These are phyloP conservation scores for Chrysophaeum taylorii DNA, from an alignment of 352 stramenopile species.

Conservation along the genomic window DNA sequence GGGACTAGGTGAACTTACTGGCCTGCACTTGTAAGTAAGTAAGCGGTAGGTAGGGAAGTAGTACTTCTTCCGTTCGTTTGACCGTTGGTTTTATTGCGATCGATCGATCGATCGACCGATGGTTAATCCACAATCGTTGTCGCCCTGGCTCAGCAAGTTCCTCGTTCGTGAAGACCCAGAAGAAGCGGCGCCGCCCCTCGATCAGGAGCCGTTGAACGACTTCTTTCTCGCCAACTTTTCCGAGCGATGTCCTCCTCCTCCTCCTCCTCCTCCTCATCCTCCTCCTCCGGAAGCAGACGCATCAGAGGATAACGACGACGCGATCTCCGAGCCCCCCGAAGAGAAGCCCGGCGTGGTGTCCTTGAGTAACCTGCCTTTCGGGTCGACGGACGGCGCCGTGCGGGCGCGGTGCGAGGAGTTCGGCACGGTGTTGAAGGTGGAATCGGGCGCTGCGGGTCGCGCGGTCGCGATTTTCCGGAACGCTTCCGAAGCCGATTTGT, in stretches of 20 bases:
- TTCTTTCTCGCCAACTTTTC: background rate
- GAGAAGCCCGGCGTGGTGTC: background rate
- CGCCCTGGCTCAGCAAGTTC: background rate
- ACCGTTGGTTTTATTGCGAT: too few species aligned
- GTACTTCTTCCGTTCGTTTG: too few species aligned
- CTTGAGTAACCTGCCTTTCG: slow-evolving; percentile 5
- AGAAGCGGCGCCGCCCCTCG: background rate
- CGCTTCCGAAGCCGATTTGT: background rate
- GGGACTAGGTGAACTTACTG: too few species aligned
- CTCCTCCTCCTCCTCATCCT: too few species aligned
- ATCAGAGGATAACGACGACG: background rate
- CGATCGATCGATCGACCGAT: too few species aligned
- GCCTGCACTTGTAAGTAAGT: too few species aligned
- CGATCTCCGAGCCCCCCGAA: background rate
- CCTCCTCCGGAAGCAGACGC: background rate
- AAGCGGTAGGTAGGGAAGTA: background rate
- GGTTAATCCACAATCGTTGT: background rate
- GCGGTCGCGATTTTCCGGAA: background rate
- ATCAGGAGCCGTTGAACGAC: slow-evolving; percentile 1
- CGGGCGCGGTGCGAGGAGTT: background rate
- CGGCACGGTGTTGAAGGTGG: background rate
- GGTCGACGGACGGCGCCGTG: background rate
- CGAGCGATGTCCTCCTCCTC: background rate
- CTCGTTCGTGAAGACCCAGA: too few species aligned
- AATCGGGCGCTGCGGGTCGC: background rate